A percentile compares a stretch with the other conserved stretches of the same genome.
Conservation (phyloP, 805 yeast species). For the Aciculoconidium aculeatum region DNA sequence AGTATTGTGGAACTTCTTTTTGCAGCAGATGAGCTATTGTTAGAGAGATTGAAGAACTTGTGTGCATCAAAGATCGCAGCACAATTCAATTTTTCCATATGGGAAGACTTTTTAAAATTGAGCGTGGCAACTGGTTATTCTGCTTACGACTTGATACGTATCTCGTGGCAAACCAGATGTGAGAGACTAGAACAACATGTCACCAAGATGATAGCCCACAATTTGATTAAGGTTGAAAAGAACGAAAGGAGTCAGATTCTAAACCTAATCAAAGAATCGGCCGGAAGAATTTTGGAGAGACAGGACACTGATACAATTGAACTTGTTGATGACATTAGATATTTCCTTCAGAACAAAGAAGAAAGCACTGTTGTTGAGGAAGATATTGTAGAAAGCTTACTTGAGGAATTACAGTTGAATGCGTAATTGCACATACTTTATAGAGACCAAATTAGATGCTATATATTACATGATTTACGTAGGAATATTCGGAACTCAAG, state of each 20-base stretch:
- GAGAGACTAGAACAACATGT: conserved; percentile 60
- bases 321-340: conserved; percentile 70
- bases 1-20: conserved; percentile 51
- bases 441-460: background rate
- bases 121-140: conserved; percentile 26
- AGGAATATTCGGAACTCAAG: conserved; percentile 1
- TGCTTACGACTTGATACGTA: conserved; percentile 51
- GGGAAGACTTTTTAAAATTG: conserved; percentile 14
- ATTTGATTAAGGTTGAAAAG: conserved; percentile 32
- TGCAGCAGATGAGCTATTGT: conserved; percentile 53
- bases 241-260: conserved; percentile 18
- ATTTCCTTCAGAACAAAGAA: conserved; percentile 43
- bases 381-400: conserved; percentile 24
- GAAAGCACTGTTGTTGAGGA: conserved; percentile 8
- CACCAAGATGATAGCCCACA: conserved; percentile 51
- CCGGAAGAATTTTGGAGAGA: conserved; percentile 50
- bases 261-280: conserved; percentile 35
- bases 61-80: conserved; percentile 48
- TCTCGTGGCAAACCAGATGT: conserved; percentile 64
- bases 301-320: conserved; percentile 79
- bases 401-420: conserved; percentile 23
- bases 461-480: conserved; percentile 5
- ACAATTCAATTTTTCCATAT: conserved; percentile 14
- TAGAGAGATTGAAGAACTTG: conserved; percentile 61
- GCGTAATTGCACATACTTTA: too few relatives aligned